Conservation (phyloP, 129 eudicot species). For the Rutidosis leptorrhynchoides region DNA sequence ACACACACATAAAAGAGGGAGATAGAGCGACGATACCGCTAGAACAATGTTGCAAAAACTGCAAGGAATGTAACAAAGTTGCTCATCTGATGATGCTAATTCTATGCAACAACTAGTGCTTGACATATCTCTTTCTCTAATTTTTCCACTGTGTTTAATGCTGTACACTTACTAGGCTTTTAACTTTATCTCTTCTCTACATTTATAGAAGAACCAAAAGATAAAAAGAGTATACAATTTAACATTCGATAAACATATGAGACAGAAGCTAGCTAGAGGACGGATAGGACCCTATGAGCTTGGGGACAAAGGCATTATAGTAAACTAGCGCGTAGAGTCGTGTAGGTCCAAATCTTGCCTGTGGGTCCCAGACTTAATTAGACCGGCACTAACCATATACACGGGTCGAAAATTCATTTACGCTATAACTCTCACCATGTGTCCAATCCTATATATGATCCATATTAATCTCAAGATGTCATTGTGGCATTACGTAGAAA, state of each 20-base stretch:
- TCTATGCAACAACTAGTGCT: constrained; percentile 46
- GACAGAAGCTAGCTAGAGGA: constrained; percentile 6
- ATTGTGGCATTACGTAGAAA: background rate
- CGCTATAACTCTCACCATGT: constrained; percentile 8
- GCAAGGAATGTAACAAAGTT: constrained; percentile 95
- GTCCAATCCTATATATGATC: background rate
- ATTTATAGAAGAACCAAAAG: constrained; percentile 16
- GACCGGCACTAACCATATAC: constrained; percentile 1
- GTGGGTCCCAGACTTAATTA: constrained; percentile 8
- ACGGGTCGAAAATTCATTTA: constrained; percentile 17
- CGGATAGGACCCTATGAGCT: constrained; percentile 19
- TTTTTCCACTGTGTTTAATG: no score
- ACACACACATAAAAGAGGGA: background rate
- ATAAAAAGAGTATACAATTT: constrained; percentile 13
- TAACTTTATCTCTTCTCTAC: constrained; percentile 1
- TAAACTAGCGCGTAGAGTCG: background rate
- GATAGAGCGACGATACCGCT: constrained; percentile 53
- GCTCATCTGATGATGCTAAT: constrained; percentile 51
- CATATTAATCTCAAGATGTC: constrained; percentile 6
- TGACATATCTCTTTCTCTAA: constrained; percentile 45
- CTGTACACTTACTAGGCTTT: background rate
- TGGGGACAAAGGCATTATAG: constrained; percentile 12
- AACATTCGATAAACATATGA: background rate
- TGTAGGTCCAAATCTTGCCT: background rate
- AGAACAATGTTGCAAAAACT: constrained; percentile 95